These are phyloP conservation scores for Daldinia sp. DNA, from an alignment of 2,329 filamentous ascomycete genomes.

Conservation along the genomic window DNA sequence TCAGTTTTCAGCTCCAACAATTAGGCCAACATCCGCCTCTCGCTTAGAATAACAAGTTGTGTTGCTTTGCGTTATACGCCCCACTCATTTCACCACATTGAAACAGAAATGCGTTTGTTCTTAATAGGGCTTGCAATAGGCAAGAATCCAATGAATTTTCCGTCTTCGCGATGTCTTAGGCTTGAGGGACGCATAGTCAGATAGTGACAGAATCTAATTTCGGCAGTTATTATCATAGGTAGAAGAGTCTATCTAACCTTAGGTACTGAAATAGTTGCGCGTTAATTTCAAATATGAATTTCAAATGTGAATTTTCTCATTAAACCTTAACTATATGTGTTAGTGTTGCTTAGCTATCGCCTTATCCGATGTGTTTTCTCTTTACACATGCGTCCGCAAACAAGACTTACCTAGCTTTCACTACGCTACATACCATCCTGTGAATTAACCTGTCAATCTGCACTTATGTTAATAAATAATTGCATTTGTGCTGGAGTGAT, in stretches of 20 bases:
- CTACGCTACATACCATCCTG: background rate
- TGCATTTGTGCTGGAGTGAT: too few species aligned
- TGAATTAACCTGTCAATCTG: background rate
- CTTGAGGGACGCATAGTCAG: background rate
- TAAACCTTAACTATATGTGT: background rate
- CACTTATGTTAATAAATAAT: background rate
- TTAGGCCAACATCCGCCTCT: background rate
- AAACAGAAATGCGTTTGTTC: background rate
- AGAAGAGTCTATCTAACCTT: background rate
- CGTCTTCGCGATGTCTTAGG: conserved; percentile 1
- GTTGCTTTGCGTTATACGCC: background rate
- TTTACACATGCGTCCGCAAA: background rate
- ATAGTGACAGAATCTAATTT: background rate
- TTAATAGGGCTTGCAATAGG: background rate
- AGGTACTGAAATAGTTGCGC: background rate
- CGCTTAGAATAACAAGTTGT: background rate
- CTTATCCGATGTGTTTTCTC: background rate
- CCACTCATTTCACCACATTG: background rate
- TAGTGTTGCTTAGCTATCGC: background rate
- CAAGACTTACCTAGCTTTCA: background rate
- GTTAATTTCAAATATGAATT: conserved; percentile 4
- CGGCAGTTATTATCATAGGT: background rate
- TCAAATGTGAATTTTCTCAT: background rate
- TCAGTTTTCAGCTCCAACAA: background rate
- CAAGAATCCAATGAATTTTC: background rate